Evolutionary conservation across 805 yeast genomes (phyloP).

Genomic region (Barnettozyma wickerhamii): DNA sequence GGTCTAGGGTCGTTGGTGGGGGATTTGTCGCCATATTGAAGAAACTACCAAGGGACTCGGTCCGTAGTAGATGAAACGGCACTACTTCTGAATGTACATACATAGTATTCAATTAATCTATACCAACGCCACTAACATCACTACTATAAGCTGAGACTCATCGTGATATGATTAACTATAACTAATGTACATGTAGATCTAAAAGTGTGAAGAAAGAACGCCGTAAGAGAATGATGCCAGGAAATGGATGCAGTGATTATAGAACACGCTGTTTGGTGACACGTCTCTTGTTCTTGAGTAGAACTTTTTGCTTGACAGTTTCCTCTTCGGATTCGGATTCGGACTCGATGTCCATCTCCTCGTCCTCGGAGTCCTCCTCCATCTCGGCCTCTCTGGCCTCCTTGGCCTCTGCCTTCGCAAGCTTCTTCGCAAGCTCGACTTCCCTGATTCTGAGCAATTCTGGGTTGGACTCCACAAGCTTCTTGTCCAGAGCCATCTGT

Average conservation of each 20-base stretch:
- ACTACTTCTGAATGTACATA: too few relatives aligned
- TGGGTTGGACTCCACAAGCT: slow-evolving; percentile 84
- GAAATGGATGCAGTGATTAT: slow-evolving; percentile 1
- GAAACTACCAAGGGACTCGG: slow-evolving; percentile 26
- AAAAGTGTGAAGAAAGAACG: neutral
- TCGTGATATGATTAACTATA: too few relatives aligned
- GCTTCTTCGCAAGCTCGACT: slow-evolving; percentile 76
- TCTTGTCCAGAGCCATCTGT: slow-evolving; percentile 79
- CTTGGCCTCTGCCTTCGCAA: slow-evolving; percentile 64
- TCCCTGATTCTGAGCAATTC: slow-evolving; percentile 90
- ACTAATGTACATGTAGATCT: too few relatives aligned
- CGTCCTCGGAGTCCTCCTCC: slow-evolving; percentile 45
- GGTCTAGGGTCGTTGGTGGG: slow-evolving; percentile 43
- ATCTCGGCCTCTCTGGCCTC: slow-evolving; percentile 44
- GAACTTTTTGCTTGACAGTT: slow-evolving; percentile 41
- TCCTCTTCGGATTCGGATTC: slow-evolving; percentile 47
- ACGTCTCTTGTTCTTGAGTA: slow-evolving; percentile 29
- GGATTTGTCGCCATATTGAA: slow-evolving; percentile 45
- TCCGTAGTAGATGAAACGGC: slow-evolving; percentile 6
- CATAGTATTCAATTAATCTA: too few relatives aligned
- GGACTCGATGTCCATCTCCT: slow-evolving; percentile 58
- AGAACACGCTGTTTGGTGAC: slow-evolving; percentile 20
- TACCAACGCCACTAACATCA: too few relatives aligned
- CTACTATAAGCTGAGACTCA: too few relatives aligned
- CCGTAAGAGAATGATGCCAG: slow-evolving; percentile 4